Base-by-base conservation (phyloP, 257 asterid species). In the Nicotiana paniculata region DNA sequence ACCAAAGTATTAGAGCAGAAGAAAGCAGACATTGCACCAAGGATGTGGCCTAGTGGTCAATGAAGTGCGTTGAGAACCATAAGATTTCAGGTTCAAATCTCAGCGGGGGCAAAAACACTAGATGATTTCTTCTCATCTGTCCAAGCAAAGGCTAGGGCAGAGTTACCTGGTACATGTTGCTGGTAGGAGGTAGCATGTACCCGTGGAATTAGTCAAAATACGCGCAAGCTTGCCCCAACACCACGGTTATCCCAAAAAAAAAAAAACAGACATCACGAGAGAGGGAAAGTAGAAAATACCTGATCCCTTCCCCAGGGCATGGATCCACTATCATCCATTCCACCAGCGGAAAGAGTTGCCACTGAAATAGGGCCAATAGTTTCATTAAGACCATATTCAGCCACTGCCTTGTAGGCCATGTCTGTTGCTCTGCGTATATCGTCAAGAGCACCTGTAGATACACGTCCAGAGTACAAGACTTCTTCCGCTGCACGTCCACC, bases 401-500 rank as follows among this genome's bases (percentile, higher is more conserved):
- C 98, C 80, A 96, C 97, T 9, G 99, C 99, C 89, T 96, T 96
- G 90, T 96, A 96, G 26, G 99, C 99, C 98, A 96, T 90, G 85
- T 96, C 99, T 58, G 99, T 96, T 67, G 99, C 99, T 85, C 94
- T 91, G 54, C 98, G 90, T 84, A 96, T 96, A 83, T 96, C 99
- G 61, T 96, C 99, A 81, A 96, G 89, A 13, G 99, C 99, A 86
- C 99, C 99, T 43, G 99, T 96, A n/a, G 99, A 93, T 84, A 96
- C 98, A 83, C 99, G 98, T 43, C 99, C 99, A 59, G 93, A 89
- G 85, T 93, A 96, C 70, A 93, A 87, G 75, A 96, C 89, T 88
- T 96, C 98, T 85, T 96, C 99, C 5, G 99, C 99, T 67, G 99
- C 99, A 78, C 99, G 98, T n/a, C 98, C 99, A 1, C 99, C 99